Conservation (phyloP, 257 asterid species). For the Penstemon eatonii region DNA sequence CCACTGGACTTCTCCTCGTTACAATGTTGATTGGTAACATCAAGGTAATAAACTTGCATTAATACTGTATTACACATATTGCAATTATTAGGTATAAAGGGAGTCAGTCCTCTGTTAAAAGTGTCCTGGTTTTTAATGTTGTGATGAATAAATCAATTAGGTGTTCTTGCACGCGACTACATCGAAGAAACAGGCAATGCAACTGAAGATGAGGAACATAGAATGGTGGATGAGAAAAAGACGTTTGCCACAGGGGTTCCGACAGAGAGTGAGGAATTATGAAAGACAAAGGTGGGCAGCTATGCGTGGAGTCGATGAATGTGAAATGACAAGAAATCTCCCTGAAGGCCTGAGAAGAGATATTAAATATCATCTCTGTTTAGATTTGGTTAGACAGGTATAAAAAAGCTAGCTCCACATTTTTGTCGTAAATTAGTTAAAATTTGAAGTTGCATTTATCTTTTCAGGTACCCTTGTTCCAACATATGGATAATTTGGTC, state of each 20-base stretch:
- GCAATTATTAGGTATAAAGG: no score
- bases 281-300: constrained; percentile 98
- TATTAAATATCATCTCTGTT: constrained; percentile 87
- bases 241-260: constrained; percentile 54
- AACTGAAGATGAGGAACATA: constrained; percentile 87
- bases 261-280: constrained; percentile 81
- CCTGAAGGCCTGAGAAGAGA: constrained; percentile 93
- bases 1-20: constrained; percentile 82
- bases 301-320: constrained; percentile 93
- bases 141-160: constrained; percentile 27
- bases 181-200: constrained; percentile 97
- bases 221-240: constrained; percentile 99
- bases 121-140: no score
- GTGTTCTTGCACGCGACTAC: constrained; percentile 96
- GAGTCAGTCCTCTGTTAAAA: no score
- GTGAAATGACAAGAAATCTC: constrained; percentile 81
- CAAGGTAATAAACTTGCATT: constrained; percentile 48
- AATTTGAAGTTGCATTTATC: background rate
- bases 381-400: constrained; percentile 92
- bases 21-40: constrained; percentile 99
- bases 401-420: background rate
- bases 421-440: background rate
- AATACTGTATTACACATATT: no score
- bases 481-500: constrained; percentile 92
- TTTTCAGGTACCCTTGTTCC: constrained; percentile 85